Evolutionary conservation across 495 filamentous ascomycete genomes (phyloP), one percentile per base, ranked within the genome.

Genomic region (Penicillium manginii): DNA sequence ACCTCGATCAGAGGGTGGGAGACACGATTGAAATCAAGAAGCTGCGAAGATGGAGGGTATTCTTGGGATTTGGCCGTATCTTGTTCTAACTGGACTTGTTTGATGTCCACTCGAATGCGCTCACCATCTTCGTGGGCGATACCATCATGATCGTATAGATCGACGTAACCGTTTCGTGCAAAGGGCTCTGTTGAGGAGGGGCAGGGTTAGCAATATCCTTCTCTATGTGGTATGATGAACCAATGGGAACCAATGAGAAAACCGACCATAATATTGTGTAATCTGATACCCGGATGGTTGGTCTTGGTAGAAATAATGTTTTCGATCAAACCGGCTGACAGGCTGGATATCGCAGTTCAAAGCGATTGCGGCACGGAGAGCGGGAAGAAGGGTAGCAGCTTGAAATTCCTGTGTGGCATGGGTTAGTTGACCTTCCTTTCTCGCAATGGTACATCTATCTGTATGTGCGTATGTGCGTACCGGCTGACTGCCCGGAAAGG

Each of bases 291-390:
- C 94, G 0, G 88, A 80, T 7, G 96, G 94, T 69, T 99, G 94
- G 72, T 99, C 94, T 82, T 92, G 93, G 75, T 97, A 96, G 74
- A 97, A 97, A 70, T 99, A 99, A 67, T 99, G 94, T 70, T 99
- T 99, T 50, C 94, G 83, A 73, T 99, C 94, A 72, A 96, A 99
- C 32, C 82, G 82, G 66, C 91, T 96, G 47, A 81, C 80, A 2
- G 72, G 80, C 67, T 92, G 86, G 49, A 97, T 84, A 0, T 86
- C 70, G 73, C 94, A 98, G 46, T 86, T 83, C 32, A 99, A 78
- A 2, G 92, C 92, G 14, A 97, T 70, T 2, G 93, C 93, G 32
- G 94, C 92, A 52, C 94, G 87, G 22, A 99, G 69, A 26, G 94
- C 94, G 35, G 94, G 96, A 15, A 99, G 81, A 21, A 98, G 77